phyloP scores from a whole-genome alignment of 805 yeast genomes.

The Cyberlindnera sargentensis region DNA sequence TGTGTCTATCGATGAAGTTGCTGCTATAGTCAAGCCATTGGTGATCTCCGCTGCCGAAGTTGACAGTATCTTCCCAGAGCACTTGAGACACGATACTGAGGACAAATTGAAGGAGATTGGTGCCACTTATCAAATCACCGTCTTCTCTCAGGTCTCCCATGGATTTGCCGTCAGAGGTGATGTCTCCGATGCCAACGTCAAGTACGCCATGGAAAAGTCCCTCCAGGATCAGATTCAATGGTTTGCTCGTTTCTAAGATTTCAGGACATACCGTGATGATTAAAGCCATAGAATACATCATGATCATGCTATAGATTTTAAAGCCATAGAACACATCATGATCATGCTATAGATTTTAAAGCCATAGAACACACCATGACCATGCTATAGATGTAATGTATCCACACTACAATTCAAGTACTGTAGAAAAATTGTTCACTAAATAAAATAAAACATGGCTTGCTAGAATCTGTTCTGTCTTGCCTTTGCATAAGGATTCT shows the following conservation, averaged over 20 bases:
- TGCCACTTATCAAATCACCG: slow-evolving; percentile 51
- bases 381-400: too few relatives aligned
- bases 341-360: too few relatives aligned
- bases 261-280: too few relatives aligned
- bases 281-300: too few relatives aligned
- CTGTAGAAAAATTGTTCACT: too few relatives aligned
- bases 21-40: slow-evolving; percentile 43
- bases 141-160: slow-evolving; percentile 60
- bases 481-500: slow-evolving; percentile 20
- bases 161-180: slow-evolving; percentile 85
- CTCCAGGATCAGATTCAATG: slow-evolving; percentile 32
- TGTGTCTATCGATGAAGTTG: slow-evolving; percentile 57
- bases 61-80: slow-evolving; percentile 57
- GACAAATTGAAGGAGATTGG: slow-evolving; percentile 45
- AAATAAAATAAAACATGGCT: background rate
- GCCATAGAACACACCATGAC: too few relatives aligned
- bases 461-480: slow-evolving; percentile 15
- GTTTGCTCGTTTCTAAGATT: slow-evolving; percentile 9
- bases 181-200: slow-evolving; percentile 39
- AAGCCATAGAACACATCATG: too few relatives aligned
- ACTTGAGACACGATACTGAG: slow-evolving; percentile 57
- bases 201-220: slow-evolving; percentile 67
- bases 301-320: too few relatives aligned
- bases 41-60: slow-evolving; percentile 68
- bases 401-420: too few relatives aligned